These are phyloP conservation scores for Cytospora chrysosperma DNA, from an alignment of 2,329 filamentous ascomycete species.

Conservation along the genomic window DNA sequence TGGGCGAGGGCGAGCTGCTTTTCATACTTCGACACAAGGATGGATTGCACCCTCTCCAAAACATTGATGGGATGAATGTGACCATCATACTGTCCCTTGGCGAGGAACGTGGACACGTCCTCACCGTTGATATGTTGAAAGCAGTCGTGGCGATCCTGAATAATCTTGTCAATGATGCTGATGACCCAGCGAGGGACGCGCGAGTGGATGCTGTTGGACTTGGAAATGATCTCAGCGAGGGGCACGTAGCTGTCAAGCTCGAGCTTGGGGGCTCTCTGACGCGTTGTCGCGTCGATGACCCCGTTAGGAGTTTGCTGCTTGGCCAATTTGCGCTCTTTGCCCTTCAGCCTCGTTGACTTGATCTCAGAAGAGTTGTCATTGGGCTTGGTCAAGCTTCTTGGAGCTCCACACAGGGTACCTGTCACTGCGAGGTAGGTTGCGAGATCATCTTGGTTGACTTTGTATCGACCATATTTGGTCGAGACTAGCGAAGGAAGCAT, in stretches of 20 bases:
- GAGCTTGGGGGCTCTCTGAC: constrained; percentile 3
- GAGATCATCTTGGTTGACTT: constrained; percentile 12
- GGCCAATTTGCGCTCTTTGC: constrained; percentile 13
- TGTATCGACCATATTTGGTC: constrained; percentile 11
- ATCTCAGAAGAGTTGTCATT: neutral
- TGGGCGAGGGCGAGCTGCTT: neutral
- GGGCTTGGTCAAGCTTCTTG: neutral
- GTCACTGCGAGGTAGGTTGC: constrained; percentile 11
- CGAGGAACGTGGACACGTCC: neutral
- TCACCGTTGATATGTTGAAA: constrained; percentile 7
- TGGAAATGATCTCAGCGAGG: constrained; percentile 5
- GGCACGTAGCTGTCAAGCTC: constrained; percentile 2
- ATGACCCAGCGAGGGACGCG: constrained; percentile 3
- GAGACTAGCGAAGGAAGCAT: constrained; percentile 2
- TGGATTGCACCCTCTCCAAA: neutral
- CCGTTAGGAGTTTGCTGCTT: neutral
- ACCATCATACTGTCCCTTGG: constrained; percentile 2
- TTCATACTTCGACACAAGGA: neutral
- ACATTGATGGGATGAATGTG: constrained; percentile 8
- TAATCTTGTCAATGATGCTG: constrained; percentile 2
- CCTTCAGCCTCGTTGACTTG: constrained; percentile 5
- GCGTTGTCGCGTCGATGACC: neutral
- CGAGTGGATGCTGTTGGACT: constrained; percentile 1
- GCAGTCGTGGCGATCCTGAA: constrained; percentile 4
- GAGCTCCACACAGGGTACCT: neutral